phyloP scores from a whole-genome alignment of 2,329 filamentous ascomycete genomes.

The Seiridium unicorne region DNA sequence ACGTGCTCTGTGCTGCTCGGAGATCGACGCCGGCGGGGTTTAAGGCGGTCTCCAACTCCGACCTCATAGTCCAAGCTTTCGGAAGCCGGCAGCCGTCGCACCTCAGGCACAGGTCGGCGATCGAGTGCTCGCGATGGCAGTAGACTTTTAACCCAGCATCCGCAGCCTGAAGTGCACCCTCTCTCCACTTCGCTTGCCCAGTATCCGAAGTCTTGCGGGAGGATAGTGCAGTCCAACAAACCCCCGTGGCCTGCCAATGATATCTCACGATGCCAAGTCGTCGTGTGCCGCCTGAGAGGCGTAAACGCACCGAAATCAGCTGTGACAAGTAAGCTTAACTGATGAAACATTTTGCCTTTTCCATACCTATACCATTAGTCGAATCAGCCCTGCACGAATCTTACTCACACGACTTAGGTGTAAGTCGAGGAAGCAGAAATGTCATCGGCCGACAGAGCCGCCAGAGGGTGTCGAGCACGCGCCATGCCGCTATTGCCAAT shows the following conservation, averaged over 20 bases:
- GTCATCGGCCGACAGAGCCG: constrained; percentile 29
- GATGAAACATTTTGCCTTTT: background rate
- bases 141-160: constrained; percentile 4
- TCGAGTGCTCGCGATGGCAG: background rate
- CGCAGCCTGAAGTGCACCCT: background rate
- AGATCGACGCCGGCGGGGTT: background rate
- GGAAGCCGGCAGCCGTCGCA: background rate
- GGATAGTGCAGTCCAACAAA: background rate
- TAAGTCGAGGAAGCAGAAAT: constrained; percentile 45
- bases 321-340: constrained; percentile 32
- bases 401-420: constrained; percentile 24
- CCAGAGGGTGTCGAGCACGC: constrained; percentile 24
- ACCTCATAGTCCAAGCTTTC: background rate
- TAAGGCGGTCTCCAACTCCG: background rate
- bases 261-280: constrained; percentile 17
- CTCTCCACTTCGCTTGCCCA: constrained; percentile 7
- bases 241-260: background rate
- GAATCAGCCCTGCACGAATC: background rate
- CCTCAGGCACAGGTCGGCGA: background rate
- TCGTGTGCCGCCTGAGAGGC: constrained; percentile 39
- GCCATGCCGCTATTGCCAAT: constrained; percentile 38
- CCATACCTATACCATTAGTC: background rate
- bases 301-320: constrained; percentile 41
- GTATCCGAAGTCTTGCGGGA: background rate
- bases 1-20: background rate